Evolutionary conservation across 305 asterid genomes (phyloP).

Genomic region (Fraxinus greggii): DNA sequence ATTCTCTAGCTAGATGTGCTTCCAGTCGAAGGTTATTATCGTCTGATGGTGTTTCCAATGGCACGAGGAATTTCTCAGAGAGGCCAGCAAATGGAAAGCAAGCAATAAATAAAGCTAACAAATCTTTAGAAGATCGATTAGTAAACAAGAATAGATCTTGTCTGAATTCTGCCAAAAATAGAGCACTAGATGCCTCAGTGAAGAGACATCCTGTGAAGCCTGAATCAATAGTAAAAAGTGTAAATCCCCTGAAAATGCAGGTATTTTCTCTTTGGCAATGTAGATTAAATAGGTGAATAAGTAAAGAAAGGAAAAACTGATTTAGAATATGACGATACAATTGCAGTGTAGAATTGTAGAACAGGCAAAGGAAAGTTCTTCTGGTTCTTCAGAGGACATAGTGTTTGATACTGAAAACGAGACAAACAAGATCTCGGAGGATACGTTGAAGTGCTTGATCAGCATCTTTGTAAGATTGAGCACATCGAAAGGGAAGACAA

Average conservation of each 20-base stretch:
- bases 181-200: slow-evolving; percentile 14
- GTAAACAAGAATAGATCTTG: slow-evolving; percentile 33
- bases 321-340: slow-evolving; percentile 17
- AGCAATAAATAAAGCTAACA: slow-evolving; percentile 22
- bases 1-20: slow-evolving; percentile 43
- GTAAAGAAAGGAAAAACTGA: background rate
- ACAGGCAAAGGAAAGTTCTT: slow-evolving; percentile 57
- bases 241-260: slow-evolving; percentile 48
- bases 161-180: slow-evolving; percentile 30
- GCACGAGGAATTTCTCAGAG: slow-evolving; percentile 25
- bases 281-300: background rate
- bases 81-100: slow-evolving; percentile 28
- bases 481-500: slow-evolving; percentile 52
- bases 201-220: slow-evolving; percentile 37
- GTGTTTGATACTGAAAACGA: slow-evolving; percentile 41
- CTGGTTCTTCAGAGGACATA: slow-evolving; percentile 52
- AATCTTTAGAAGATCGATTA: slow-evolving; percentile 18
- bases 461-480: slow-evolving; percentile 60
- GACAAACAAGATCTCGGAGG: slow-evolving; percentile 60
- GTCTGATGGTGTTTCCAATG: slow-evolving; percentile 18
- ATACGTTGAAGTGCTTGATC: slow-evolving; percentile 67
- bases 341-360: slow-evolving; percentile 58
- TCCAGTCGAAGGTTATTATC: slow-evolving; percentile 42
- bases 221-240: slow-evolving; percentile 31
- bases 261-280: slow-evolving; percentile 24